Conservation (phyloP, 1,139 yeast species). For the Blastobotrys illinoisensis region DNA sequence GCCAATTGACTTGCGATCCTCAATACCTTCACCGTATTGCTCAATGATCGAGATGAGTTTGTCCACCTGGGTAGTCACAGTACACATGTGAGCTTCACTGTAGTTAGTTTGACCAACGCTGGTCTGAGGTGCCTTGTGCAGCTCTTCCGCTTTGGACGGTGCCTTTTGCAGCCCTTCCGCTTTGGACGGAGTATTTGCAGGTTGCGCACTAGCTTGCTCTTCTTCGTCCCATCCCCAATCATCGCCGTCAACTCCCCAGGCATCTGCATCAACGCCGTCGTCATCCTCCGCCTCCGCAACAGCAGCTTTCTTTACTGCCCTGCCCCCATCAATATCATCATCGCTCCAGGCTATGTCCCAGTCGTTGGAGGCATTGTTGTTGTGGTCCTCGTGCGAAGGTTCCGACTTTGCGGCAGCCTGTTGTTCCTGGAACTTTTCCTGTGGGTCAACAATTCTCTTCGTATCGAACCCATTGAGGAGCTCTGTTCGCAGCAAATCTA, state of each 20-base stretch:
- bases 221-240: conserved; percentile 32
- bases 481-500: conserved; percentile 19
- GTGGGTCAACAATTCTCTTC: neutral
- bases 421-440: neutral
- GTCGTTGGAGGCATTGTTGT: conserved; percentile 14
- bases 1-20: conserved; percentile 11
- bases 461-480: conserved; percentile 5
- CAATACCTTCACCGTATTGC: conserved; percentile 15
- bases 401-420: neutral
- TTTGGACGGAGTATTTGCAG: neutral
- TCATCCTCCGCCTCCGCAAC: conserved; percentile 8
- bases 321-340: conserved; percentile 17
- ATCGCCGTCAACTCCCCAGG: conserved; percentile 15
- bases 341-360: conserved; percentile 22
- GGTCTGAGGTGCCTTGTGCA: neutral
- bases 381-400: neutral
- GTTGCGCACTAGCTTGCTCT: conserved; percentile 9
- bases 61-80: conserved; percentile 12
- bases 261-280: conserved; percentile 11
- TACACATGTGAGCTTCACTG: conserved; percentile 5
- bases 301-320: neutral
- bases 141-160: neutral
- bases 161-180: conserved; percentile 3
- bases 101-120: neutral
- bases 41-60: conserved; percentile 9